Evolutionary conservation across 108 stramenopile genomes (phyloP).

Genomic region (Discostella pseudostelligera): DNA sequence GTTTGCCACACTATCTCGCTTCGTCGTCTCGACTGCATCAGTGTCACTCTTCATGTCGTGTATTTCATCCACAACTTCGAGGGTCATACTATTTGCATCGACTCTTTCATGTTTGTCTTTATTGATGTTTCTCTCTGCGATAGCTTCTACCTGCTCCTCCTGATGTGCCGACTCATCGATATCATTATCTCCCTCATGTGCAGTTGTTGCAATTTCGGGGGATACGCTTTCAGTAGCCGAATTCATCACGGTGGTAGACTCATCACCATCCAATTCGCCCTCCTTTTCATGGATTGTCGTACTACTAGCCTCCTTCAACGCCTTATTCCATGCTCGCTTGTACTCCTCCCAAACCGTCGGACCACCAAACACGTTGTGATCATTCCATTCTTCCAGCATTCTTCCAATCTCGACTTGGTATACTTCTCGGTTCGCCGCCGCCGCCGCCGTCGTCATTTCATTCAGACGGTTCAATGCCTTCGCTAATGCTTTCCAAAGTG

Average conservation of each 20-base stretch:
- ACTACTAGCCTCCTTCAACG: conserved; percentile 2
- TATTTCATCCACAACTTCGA: not conserved
- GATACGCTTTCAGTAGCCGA: not conserved
- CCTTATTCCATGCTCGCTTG: conserved; percentile 24
- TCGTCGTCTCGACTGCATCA: not conserved
- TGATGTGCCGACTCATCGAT: too few relatives aligned
- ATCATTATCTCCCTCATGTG: not conserved
- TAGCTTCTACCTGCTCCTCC: not conserved
- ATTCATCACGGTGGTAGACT: not conserved
- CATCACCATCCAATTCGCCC: not conserved
- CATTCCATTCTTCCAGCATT: conserved; percentile 57
- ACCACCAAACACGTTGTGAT: conserved; percentile 64
- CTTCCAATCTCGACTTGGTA: conserved; percentile 9
- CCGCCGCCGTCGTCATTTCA: not conserved
- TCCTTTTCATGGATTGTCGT: not conserved
- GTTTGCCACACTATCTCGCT: conserved; percentile 18
- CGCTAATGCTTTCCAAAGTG: conserved; percentile 24
- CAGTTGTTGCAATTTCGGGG: conserved; percentile 4
- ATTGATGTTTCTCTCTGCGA: not conserved
- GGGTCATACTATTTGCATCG: not conserved
- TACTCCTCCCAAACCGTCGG: conserved; percentile 51
- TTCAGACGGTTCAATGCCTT: not conserved
- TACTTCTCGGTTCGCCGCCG: not conserved
- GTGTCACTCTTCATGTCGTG: not conserved
- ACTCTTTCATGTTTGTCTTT: conserved; percentile 6